Evolutionary conservation across 306 rosid genomes (phyloP).

Genomic region (Cucurbita pepo): DNA sequence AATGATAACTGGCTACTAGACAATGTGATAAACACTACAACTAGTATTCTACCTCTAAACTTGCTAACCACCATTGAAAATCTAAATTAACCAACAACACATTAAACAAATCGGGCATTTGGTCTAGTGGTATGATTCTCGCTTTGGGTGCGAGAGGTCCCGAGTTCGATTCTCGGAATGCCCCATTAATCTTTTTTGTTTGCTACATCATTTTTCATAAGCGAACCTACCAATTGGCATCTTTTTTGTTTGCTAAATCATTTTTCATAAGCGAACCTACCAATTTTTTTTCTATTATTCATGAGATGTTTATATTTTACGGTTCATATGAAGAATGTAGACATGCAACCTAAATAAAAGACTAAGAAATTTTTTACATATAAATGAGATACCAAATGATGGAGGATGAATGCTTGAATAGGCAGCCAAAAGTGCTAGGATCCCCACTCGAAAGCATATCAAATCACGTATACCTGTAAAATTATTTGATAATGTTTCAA

Average conservation of each 20-base stretch:
- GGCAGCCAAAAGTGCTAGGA: background rate
- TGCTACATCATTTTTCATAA: background rate
- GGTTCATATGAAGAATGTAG: background rate
- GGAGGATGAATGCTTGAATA: background rate
- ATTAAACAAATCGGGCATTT: conserved; percentile 3
- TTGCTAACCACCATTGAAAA: no score
- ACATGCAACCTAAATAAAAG: background rate
- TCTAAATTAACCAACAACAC: no score
- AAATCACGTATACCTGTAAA: background rate
- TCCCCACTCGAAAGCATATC: background rate
- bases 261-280: background rate
- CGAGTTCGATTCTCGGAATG: conserved; percentile 21
- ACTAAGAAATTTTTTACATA: background rate
- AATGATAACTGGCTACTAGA: no score
- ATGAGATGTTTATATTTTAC: background rate
- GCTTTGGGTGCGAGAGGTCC: conserved; percentile 51
- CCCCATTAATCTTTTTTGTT: background rate
- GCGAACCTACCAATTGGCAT: background rate
- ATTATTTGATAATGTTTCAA: background rate
- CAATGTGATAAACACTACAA: no score
- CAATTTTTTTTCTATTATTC: background rate
- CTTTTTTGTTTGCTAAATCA: no score
- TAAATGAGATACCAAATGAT: background rate
- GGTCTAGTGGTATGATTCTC: conserved; percentile 45
- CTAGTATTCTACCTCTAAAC: no score